Percentiles rank a stretch among this genome's conserved stretches.
phyloP scores from a whole-genome alignment of 1,139 yeast species.

The Pichia sp. region DNA sequence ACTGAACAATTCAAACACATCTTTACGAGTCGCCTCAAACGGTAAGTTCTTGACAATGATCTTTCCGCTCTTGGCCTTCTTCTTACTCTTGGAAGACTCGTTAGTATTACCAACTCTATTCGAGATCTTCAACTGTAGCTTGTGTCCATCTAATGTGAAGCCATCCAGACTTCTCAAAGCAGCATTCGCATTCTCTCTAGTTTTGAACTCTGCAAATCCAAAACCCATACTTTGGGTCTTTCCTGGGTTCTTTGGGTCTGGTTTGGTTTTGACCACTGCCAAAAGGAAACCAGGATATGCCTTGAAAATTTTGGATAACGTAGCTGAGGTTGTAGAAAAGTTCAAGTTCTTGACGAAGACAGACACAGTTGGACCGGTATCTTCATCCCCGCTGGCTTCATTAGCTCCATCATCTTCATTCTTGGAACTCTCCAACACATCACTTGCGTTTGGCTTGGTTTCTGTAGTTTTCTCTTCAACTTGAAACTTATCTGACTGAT shows the following conservation, averaged over 20 bases:
- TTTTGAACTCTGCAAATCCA: slow-evolving; percentile 88
- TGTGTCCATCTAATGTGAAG: slow-evolving; percentile 80
- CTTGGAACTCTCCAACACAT: slow-evolving; percentile 34
- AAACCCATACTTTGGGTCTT: slow-evolving; percentile 87
- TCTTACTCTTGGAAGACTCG: slow-evolving; percentile 27
- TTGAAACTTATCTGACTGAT: slow-evolving; percentile 34
- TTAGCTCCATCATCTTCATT: slow-evolving; percentile 24
- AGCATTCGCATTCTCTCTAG: slow-evolving; percentile 69
- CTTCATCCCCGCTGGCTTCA: slow-evolving; percentile 38
- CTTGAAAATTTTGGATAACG: slow-evolving; percentile 58
- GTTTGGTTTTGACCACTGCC: slow-evolving; percentile 82
- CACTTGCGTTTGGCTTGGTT: slow-evolving; percentile 41
- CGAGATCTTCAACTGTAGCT: slow-evolving; percentile 80
- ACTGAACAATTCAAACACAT: slow-evolving; percentile 82
- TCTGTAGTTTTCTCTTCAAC: slow-evolving; percentile 34
- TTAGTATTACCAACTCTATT: slow-evolving; percentile 51
- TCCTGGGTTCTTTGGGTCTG: slow-evolving; percentile 72
- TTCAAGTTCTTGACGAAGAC: slow-evolving; percentile 89
- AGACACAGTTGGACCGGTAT: slow-evolving; percentile 74
- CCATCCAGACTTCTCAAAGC: slow-evolving; percentile 79
- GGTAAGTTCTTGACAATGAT: slow-evolving; percentile 95
- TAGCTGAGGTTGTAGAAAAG: slow-evolving; percentile 65
- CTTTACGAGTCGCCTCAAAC: slow-evolving; percentile 91
- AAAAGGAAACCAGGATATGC: slow-evolving; percentile 73
- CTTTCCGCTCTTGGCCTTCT: slow-evolving; percentile 55